Conservation (phyloP, 208 protist species). For the Naegleria gruberi region DNA sequence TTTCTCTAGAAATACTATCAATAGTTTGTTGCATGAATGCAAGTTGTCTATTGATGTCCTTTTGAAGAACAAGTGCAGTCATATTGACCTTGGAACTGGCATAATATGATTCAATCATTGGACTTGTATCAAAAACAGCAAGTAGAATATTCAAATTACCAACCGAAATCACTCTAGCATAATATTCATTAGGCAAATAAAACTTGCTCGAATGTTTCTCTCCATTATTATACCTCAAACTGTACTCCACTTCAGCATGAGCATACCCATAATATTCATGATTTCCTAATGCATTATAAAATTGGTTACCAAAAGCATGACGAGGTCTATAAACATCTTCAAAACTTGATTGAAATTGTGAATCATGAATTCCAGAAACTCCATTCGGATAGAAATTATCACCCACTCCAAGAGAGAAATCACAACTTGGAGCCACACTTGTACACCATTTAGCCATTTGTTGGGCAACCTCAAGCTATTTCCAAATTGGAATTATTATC, state of each 20-base stretch:
- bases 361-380: background rate
- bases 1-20: background rate
- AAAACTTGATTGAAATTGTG: background rate
- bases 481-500: too few species aligned
- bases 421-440: background rate
- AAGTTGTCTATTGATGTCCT: background rate
- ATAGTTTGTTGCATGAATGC: background rate
- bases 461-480: background rate
- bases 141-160: background rate
- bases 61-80: background rate
- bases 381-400: background rate
- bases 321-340: background rate
- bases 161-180: background rate
- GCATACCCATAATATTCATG: background rate
- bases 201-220: background rate
- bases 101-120: background rate
- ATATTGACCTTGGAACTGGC: background rate
- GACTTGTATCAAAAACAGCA: background rate
- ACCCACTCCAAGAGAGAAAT: background rate
- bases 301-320: background rate
- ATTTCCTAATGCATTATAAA: background rate
- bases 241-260: background rate
- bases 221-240: background rate
- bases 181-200: background rate
- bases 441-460: background rate